Evolutionary conservation across 305 asterid species (phyloP).

Genomic region (Ilex paraguariensis): DNA sequence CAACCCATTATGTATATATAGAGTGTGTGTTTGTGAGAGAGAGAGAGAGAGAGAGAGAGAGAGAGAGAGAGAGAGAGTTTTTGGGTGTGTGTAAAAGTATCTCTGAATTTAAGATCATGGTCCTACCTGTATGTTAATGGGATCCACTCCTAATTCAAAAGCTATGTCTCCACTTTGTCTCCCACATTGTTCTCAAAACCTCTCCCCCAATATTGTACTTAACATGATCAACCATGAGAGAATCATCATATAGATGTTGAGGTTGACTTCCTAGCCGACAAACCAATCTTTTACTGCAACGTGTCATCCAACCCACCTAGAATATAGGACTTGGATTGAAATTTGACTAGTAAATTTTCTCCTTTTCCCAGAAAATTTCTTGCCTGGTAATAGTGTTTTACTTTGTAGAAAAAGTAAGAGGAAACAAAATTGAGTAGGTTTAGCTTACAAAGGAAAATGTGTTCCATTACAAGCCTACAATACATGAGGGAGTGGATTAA

Average conservation of each 20-base stretch:
- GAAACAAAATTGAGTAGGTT: too few relatives aligned
- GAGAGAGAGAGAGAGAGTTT: too few relatives aligned
- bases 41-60: too few relatives aligned
- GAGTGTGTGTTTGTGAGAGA: too few relatives aligned
- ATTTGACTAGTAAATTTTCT: neutral
- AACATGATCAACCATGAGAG: neutral
- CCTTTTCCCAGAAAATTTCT: too few relatives aligned
- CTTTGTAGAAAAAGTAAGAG: too few relatives aligned
- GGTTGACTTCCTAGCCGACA: slow-evolving; percentile 39
- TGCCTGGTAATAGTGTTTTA: too few relatives aligned
- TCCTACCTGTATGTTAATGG: slow-evolving; percentile 13
- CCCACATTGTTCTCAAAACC: slow-evolving; percentile 29
- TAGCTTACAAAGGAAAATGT: too few relatives aligned
- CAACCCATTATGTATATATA: too few relatives aligned
- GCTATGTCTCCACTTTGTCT: slow-evolving; percentile 54
- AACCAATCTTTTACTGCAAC: slow-evolving; percentile 31
- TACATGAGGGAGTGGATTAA: too few relatives aligned
- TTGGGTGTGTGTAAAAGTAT: too few relatives aligned
- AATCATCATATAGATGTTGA: slow-evolving; percentile 14
- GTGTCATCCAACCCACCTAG: slow-evolving; percentile 10
- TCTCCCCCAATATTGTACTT: slow-evolving; percentile 4
- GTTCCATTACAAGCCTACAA: too few relatives aligned
- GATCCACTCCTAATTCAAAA: slow-evolving; percentile 43
- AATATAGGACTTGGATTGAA: slow-evolving; percentile 17
- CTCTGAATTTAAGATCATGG: neutral